These are phyloP conservation scores for Ophiocytium majus DNA, from an alignment of 352 stramenopile species.

Conservation along the genomic window DNA sequence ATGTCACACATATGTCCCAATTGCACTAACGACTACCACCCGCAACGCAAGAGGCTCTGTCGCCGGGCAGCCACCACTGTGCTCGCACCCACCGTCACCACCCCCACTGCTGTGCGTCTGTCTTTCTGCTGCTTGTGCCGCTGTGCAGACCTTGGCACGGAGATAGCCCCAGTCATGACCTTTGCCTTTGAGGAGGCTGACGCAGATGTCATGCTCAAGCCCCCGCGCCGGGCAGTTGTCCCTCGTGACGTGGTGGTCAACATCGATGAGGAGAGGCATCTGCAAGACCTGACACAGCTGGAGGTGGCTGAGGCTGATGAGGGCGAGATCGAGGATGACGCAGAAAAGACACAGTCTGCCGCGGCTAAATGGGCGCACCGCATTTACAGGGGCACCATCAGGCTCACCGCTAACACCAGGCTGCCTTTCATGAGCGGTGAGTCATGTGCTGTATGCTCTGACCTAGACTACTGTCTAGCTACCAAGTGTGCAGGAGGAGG, in stretches of 20 bases:
- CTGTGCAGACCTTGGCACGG: conserved; percentile 78
- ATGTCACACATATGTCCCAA: too few relatives aligned
- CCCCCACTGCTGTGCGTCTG: too few relatives aligned
- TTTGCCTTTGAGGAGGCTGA: conserved; percentile 79
- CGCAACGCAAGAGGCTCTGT: too few relatives aligned
- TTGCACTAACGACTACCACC: too few relatives aligned
- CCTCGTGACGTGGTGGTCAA: conserved; percentile 7
- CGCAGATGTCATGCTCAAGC: conserved; percentile 12
- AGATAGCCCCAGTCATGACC: conserved; percentile 85
- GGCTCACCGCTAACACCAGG: not conserved
- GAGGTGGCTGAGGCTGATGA: conserved; percentile 15
- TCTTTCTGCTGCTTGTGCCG: too few relatives aligned
- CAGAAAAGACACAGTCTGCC: not conserved
- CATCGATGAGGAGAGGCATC: not conserved
- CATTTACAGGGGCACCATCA: not conserved
- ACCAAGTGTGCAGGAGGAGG: not conserved
- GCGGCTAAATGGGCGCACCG: not conserved
- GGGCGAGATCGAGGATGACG: not conserved
- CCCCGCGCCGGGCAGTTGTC: conserved; percentile 13
- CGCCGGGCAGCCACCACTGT: too few relatives aligned
- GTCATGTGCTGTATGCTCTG: not conserved
- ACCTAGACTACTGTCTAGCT: not conserved
- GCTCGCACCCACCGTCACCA: too few relatives aligned
- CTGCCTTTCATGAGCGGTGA: not conserved
- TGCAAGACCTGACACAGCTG: conserved; percentile 14